Evolutionary conservation across 1,284 basidiomycete genomes (phyloP), one percentile per base, ranked within the genome.

Genomic region (Papiliotrema laurentii): DNA sequence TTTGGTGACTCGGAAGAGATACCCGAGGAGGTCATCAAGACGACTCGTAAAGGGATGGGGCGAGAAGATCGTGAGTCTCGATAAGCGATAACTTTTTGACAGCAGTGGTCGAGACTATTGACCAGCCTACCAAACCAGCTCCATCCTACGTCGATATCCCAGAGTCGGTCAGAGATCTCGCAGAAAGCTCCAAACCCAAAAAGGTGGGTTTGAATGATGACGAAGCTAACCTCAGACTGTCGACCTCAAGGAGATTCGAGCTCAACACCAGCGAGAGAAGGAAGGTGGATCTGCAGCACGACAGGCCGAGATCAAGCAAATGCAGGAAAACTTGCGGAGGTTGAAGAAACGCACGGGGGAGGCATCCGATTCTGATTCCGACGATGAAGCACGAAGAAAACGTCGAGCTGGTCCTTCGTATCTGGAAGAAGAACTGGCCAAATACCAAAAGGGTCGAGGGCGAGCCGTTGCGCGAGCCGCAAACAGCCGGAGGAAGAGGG

Each of bases 321-420:
- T 96, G 80, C 87, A 96, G 70, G 84, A 83, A 3, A 87, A 91
- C 46, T 86, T 97, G 49, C 83, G 87, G 24, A 85, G 81, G 57
- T 78, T 92, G 9, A 78, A 73, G 50, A 72, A 73, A 49, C 58
- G 60, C 4, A 55, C 50, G 2, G 70, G 67, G 1, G 56, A 67
- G 10, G 61, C 50, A 10, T 70, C 66, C 0, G 68, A 69, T 42
- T 72, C 71, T 0, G 69, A 70, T 24, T 68, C 66, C 6, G 68
- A 70, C 45, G 57, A 24, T 4, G 47, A 48, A 1, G 19, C 19
- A 4, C 45, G 54, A 9, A 65, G 54, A 5, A 66, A 65, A 45
- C 52, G 69, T 9, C 44, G 59, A 21, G 53, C 67, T 47, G 84
- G 82, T 40, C 81, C 81, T 46, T 89, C 87, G 0, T 81, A 83